phyloP scores from a whole-genome alignment of 1,139 yeast genomes.

The Schwanniomyces etchellsii region DNA sequence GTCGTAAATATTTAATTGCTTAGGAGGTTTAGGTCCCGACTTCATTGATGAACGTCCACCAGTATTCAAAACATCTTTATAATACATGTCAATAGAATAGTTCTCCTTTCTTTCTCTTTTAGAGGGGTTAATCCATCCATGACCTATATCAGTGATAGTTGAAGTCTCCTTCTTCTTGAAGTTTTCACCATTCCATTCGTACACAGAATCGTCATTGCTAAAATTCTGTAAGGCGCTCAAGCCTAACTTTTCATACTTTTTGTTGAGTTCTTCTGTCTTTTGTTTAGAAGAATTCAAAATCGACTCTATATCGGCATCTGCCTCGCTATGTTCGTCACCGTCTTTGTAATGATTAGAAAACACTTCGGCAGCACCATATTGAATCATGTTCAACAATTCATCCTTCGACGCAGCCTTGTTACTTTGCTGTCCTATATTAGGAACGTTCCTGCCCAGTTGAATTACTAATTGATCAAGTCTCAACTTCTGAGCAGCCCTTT shows the following conservation, averaged over 20 bases:
- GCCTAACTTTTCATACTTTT: slow-evolving; percentile 61
- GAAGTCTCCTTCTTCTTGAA: slow-evolving; percentile 60
- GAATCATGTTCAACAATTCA: slow-evolving; percentile 74
- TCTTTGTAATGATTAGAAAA: slow-evolving; percentile 26
- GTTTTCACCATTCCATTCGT: slow-evolving; percentile 83
- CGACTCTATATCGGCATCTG: slow-evolving; percentile 58
- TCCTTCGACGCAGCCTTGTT: slow-evolving; percentile 53
- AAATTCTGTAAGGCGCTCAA: slow-evolving; percentile 74
- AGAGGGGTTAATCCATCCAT: slow-evolving; percentile 68
- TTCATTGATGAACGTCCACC: slow-evolving; percentile 47
- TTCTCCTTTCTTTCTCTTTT: slow-evolving; percentile 77
- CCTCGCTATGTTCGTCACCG: slow-evolving; percentile 21
- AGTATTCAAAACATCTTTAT: slow-evolving; percentile 69
- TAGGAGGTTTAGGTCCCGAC: slow-evolving; percentile 59
- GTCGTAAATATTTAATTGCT: slow-evolving; percentile 62
- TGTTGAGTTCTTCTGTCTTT: slow-evolving; percentile 57
- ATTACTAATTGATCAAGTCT: slow-evolving; percentile 76
- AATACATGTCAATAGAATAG: slow-evolving; percentile 73
- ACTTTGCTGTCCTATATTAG: slow-evolving; percentile 32
- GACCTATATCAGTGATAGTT: slow-evolving; percentile 35
- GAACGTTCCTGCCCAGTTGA: slow-evolving; percentile 61
- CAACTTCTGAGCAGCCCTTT: slow-evolving; percentile 73
- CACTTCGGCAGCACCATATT: slow-evolving; percentile 69
- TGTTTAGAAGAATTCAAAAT: slow-evolving; percentile 56
- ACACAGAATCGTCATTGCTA: slow-evolving; percentile 59